Conservation (phyloP, 352 stramenopile species). For the Phytopythium litorale region DNA sequence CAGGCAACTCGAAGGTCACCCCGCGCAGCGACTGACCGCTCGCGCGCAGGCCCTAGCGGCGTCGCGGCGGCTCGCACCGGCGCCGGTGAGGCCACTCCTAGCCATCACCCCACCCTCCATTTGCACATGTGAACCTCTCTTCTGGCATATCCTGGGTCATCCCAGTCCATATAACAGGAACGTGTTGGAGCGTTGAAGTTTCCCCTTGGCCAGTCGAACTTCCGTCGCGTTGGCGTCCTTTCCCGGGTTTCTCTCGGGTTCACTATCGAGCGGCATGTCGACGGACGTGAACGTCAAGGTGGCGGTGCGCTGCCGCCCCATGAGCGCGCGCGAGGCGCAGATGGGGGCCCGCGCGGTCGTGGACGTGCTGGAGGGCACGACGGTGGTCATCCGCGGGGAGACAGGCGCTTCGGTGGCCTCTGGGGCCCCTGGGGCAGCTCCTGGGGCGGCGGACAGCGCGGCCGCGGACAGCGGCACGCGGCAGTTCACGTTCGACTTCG, state of each 20-base stretch:
- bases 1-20: conserved; percentile 32
- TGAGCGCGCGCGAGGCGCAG: conserved; percentile 77
- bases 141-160: background rate
- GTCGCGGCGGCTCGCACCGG: background rate
- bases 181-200: conserved; percentile 1
- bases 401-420: conserved; percentile 10
- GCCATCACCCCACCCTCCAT: background rate
- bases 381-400: conserved; percentile 45
- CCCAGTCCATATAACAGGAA: background rate
- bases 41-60: background rate
- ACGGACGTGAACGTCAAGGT: conserved; percentile 89
- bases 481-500: conserved; percentile 86
- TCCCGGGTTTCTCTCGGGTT: background rate
- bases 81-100: background rate
- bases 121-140: background rate
- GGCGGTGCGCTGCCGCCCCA: conserved; percentile 84
- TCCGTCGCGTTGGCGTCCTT: background rate
- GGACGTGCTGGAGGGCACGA: conserved; percentile 50
- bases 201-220: background rate
- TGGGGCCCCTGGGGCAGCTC: conserved; percentile 1
- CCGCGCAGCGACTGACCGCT: conserved; percentile 20
- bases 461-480: conserved; percentile 19
- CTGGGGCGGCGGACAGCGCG: background rate
- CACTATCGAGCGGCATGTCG: conserved; percentile 22
- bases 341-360: conserved; percentile 50